phyloP scores from a whole-genome alignment of 345 rosid species.

The Hibiscus mutabilis region DNA sequence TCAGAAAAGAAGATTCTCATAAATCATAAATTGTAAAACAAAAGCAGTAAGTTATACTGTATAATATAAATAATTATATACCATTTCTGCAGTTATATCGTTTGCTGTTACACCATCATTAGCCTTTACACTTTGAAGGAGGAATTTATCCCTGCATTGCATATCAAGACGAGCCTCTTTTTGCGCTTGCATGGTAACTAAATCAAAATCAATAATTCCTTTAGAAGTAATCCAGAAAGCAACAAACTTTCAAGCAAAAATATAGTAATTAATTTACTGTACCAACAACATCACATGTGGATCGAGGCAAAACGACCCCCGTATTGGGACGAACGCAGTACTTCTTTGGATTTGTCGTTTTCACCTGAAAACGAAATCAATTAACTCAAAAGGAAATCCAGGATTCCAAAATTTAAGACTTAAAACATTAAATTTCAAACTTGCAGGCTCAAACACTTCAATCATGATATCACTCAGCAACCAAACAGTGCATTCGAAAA shows the following conservation, averaged over 20 bases:
- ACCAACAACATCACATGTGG: conserved; percentile 68
- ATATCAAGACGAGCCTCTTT: conserved; percentile 66
- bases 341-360: conserved; percentile 91
- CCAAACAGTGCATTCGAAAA: conserved; percentile 11
- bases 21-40: conserved; percentile 6
- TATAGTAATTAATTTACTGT: neutral
- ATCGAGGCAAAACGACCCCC: conserved; percentile 70
- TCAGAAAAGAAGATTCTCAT: conserved; percentile 9
- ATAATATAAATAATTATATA: conserved; percentile 13
- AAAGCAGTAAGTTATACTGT: neutral
- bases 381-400: neutral
- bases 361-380: conserved; percentile 40
- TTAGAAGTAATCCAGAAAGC: neutral
- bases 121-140: conserved; percentile 63
- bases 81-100: conserved; percentile 75
- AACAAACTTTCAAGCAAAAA: neutral
- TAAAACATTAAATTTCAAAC: neutral
- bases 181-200: conserved; percentile 96
- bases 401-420: conserved; percentile 6
- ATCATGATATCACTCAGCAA: conserved; percentile 2
- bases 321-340: conserved; percentile 81
- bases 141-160: conserved; percentile 90
- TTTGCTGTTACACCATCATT: conserved; percentile 48
- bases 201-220: neutral
- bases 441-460: neutral